Evolutionary conservation across 768 basidiomycete species (phyloP), one percentile per base, ranked within the genome.

Genomic region (Cytidiella melzeri): DNA sequence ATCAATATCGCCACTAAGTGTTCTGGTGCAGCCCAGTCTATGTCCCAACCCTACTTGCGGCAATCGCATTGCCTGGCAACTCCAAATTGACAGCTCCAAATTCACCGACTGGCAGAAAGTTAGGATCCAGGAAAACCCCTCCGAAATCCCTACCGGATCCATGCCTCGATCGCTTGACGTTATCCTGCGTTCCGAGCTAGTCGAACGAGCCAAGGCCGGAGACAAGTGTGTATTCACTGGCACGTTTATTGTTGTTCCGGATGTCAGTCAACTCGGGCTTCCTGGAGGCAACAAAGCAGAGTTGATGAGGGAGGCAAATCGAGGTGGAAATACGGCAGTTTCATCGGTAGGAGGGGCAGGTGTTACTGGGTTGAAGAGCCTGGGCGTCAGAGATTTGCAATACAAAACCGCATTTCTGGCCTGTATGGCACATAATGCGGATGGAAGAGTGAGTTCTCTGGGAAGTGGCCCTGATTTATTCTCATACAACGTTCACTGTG

Each of bases 41-140:
- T 99, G 96, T 63, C 96, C 91, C 15, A 99, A 99, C 61, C 84
- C 87, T 18, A 88, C 87, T 1, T 99, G 96, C 61, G 87, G 89
- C 25, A 98, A 98, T 66, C 81, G 93, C 25, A 68, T 71, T 15
- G 86, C 80, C 26, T 99, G 94, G 94, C 84, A 93, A 61, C 79
- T 99, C 37, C 90, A 94, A 63, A 92, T 98, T 50, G 95, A 98
- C 64, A 84, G 85, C 46, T 94, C 91, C 24, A 94, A 92, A 65
- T 99, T 99, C 64, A 90, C 92, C 0, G 96, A 99, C 64, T 98
- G 96, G 96, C 96, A 99, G 67, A 97, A 97, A 67, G 93, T 98
- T 42, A 84, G 96, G 39, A 97, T 99, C 40, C 96, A 99, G 62
- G 96, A 99, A 71, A 98, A 97, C 60, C 86, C 95, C 9, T 96